Evolutionary conservation across 129 eudicot species (phyloP).

Genomic region (Tanacetum coccineum): DNA sequence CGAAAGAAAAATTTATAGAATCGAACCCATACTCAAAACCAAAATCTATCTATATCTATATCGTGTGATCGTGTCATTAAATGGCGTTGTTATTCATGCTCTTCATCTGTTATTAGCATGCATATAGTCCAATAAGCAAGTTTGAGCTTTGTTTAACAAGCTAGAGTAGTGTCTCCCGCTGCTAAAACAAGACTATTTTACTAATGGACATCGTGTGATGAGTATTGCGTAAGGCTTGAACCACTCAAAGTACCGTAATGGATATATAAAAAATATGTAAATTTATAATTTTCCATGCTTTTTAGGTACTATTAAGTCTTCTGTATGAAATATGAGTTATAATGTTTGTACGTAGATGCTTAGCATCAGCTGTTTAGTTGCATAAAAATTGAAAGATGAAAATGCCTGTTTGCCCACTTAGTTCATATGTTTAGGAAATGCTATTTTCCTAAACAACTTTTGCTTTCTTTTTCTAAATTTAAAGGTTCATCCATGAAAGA

Average conservation of each 20-base stretch:
- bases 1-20: too few species aligned
- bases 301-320: background rate
- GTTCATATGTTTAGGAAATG: background rate
- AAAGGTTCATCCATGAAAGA: conserved; percentile 97
- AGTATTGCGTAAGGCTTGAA: background rate
- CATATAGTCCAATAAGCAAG: background rate
- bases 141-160: background rate
- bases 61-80: too few species aligned
- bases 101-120: background rate
- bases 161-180: background rate
- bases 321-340: background rate
- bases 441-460: background rate
- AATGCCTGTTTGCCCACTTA: background rate
- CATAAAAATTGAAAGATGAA: background rate
- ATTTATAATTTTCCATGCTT: background rate
- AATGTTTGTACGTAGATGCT: background rate
- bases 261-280: background rate
- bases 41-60: too few species aligned
- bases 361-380: background rate
- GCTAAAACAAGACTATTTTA: background rate
- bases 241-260: background rate
- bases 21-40: too few species aligned
- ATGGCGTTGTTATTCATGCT: too few species aligned
- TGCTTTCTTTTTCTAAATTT: conserved; percentile 5
- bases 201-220: background rate